Evolutionary conservation across 1,284 basidiomycete species (phyloP).

Genomic region (Lentinula novae-zelandiae): DNA sequence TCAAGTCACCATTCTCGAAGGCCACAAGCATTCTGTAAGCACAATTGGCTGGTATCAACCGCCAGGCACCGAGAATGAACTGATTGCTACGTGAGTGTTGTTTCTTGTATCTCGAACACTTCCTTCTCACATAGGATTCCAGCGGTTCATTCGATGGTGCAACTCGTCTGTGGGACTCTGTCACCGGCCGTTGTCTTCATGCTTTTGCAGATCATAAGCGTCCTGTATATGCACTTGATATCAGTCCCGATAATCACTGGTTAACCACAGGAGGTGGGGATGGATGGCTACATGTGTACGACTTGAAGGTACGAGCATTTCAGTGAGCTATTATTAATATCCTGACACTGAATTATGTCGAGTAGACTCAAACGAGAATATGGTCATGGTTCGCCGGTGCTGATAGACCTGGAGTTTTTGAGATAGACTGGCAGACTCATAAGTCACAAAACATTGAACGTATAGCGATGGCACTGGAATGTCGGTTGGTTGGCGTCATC

Average conservation of each 20-base stretch:
- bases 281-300: slow-evolving; percentile 57
- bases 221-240: slow-evolving; percentile 64
- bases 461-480: slow-evolving; percentile 58
- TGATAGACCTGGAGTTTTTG: slow-evolving; percentile 55
- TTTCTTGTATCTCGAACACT: neutral
- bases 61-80: slow-evolving; percentile 40
- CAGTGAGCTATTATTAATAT: neutral
- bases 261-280: slow-evolving; percentile 60
- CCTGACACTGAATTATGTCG: neutral
- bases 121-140: slow-evolving; percentile 1
- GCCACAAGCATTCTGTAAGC: slow-evolving; percentile 67
- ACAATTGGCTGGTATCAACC: slow-evolving; percentile 69
- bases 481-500: slow-evolving; percentile 48
- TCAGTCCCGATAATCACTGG: slow-evolving; percentile 62
- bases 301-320: slow-evolving; percentile 36
- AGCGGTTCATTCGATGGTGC: slow-evolving; percentile 68
- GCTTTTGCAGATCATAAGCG: slow-evolving; percentile 63
- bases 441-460: slow-evolving; percentile 39
- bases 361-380: slow-evolving; percentile 38
- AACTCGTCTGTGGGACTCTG: slow-evolving; percentile 73
- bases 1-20: slow-evolving; percentile 46
- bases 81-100: slow-evolving; percentile 64
- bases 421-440: slow-evolving; percentile 55
- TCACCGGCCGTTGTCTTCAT: slow-evolving; percentile 67
- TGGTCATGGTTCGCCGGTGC: slow-evolving; percentile 58